Base-by-base conservation (phyloP, 2,329 filamentous ascomycete species). In the Sclerotinia spermophila region DNA sequence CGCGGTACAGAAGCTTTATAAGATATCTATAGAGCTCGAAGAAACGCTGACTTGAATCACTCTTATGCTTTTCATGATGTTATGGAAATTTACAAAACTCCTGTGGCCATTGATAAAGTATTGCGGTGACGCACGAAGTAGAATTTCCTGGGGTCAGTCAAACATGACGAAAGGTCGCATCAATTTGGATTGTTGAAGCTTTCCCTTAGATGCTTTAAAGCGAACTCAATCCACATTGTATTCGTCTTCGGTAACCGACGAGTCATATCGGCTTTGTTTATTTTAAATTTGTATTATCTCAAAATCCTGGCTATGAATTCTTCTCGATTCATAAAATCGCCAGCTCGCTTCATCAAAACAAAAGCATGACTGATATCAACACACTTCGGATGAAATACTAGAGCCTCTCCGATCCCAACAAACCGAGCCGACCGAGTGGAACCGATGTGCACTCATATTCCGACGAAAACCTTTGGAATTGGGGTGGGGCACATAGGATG, bases 41-140 rank as follows among this genome's bases (percentile, higher is more conserved):
- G 27, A 1, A 51, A 3, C 2, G n/a, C 3, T 8, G n/a, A 27
- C 5, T 27, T 15, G 2, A 11, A 17, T 3, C 15, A 15, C 0
- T 2, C 13, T 2, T 51, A 27, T 27, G 2, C 2, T 7, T 7
- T 51, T 27, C 1, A 17, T 27, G 2, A 7, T 51, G 5, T 27
- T 7, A 3, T 7, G n/a, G 5, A 51, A n/a, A 15, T 51, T 15
- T 15, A 5, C 2, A n/a, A 51, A 6, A 51, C 2, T 5, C 2
- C 17, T 51, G 1, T 56, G 3, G 30, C 33, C 17, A 1, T 21
- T 27, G 3, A 5, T 3, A 33, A 19, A 24, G 3, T 13, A 0
- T 5, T 24, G 19, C 5, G 27, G 10, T 56, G 8, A 24, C 2
- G 6, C 6, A 2, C 15, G 19, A 55, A 33, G 48, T 15, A 51